These are phyloP conservation scores for Fusarium pilosicola DNA, from an alignment of 2,329 filamentous ascomycete genomes.

Conservation along the genomic window DNA sequence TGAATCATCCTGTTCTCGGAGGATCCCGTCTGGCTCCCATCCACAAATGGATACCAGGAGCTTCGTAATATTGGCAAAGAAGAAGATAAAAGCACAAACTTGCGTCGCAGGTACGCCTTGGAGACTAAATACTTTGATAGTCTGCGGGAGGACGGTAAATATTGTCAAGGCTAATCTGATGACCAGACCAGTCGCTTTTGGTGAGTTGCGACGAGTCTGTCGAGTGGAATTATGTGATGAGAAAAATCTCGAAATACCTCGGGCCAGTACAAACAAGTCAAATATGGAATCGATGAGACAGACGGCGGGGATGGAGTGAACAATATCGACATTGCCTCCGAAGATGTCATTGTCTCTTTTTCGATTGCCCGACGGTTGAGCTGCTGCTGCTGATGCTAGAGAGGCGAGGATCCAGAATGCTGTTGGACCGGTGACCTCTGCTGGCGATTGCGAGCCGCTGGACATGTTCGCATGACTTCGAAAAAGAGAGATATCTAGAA, in stretches of 20 bases:
- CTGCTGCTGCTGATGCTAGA: not conserved
- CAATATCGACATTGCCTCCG: conserved; percentile 1
- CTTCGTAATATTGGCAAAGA: not conserved
- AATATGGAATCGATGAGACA: not conserved
- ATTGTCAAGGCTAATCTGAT: not conserved
- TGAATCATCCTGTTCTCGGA: accelerated
- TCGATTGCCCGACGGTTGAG: not conserved
- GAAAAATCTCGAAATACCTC: not conserved
- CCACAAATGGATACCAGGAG: not conserved
- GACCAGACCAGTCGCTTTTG: not conserved
- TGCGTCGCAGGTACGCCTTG: not conserved
- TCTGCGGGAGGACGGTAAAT: not conserved
- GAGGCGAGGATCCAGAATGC: conserved; percentile 16
- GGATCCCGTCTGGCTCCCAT: not conserved
- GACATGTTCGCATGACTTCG: not conserved
- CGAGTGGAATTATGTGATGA: not conserved
- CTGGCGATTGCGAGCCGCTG: accelerated
- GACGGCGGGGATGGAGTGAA: not conserved
- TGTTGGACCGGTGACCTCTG: conserved; percentile 11
- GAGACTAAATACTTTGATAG: not conserved
- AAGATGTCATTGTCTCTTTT: not conserved
- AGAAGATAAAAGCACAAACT: not conserved
- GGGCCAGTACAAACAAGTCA: not conserved
- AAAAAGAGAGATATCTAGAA: accelerated
- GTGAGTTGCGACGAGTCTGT: not conserved